Percentiles rank a stretch among this genome's conserved stretches.
Evolutionary conservation across 2,329 filamentous ascomycete species (phyloP).

Genomic region (Ophiostoma sp.): DNA sequence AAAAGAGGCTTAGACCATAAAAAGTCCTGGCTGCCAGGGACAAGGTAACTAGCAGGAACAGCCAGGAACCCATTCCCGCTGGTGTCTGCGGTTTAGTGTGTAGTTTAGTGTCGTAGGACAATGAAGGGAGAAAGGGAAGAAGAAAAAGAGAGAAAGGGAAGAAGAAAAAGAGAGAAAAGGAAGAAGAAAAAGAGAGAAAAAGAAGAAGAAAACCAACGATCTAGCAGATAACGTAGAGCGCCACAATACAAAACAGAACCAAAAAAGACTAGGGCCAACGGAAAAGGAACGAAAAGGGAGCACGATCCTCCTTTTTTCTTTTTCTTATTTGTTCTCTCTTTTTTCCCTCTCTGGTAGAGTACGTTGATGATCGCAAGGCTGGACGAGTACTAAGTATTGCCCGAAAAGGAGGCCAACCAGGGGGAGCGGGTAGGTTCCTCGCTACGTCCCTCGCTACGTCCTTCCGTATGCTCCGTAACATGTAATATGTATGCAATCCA

Average conservation of each 20-base stretch:
- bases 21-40: neutral
- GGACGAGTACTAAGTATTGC: no score
- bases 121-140: neutral
- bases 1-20: constrained; percentile 22
- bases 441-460: neutral
- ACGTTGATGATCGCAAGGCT: neutral
- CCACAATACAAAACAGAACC: no score
- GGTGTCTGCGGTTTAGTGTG: no score
- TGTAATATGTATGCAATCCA: no score
- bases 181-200: no score
- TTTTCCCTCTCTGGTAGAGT: no score
- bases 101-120: no score
- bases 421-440: neutral
- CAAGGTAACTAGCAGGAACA: neutral
- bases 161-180: no score
- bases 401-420: neutral
- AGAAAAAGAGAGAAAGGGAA: neutral
- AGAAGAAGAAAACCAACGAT: neutral
- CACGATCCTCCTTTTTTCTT: neutral
- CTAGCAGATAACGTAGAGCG: neutral
- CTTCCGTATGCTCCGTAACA: neutral
- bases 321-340: no score
- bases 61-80: neutral
- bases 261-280: no score
- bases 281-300: constrained; percentile 5